Percentiles rank a stretch among this genome's conserved stretches.
phyloP scores from a whole-genome alignment of 179 eudicot genomes.

The Nepenthes alata region DNA sequence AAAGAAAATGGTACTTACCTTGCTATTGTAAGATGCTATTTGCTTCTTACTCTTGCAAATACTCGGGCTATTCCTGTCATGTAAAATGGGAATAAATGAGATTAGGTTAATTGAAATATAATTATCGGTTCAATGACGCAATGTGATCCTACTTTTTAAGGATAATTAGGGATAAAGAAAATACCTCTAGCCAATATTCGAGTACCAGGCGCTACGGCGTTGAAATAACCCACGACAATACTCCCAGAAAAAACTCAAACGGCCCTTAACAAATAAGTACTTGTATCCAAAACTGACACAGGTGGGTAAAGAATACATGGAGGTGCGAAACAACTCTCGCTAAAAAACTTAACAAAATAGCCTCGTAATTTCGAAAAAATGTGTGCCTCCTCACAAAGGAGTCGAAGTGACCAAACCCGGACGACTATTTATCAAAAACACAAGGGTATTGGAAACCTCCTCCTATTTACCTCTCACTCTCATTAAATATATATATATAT shows the following conservation, averaged over 20 bases:
- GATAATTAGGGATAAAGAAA: neutral
- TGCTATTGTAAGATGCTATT: too few relatives aligned
- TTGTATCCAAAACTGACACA: neutral
- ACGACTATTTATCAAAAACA: slow-evolving; percentile 5
- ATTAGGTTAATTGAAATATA: neutral
- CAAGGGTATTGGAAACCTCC: neutral
- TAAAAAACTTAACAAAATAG: slow-evolving; percentile 3
- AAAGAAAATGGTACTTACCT: too few relatives aligned
- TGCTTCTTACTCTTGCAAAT: too few relatives aligned
- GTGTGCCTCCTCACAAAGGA: slow-evolving; percentile 4
- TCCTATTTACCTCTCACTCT: too few relatives aligned
- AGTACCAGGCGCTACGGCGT: neutral
- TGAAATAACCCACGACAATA: neutral
- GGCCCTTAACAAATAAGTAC: neutral
- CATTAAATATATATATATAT: too few relatives aligned
- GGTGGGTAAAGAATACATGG: neutral
- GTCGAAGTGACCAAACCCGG: neutral
- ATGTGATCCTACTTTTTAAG: neutral
- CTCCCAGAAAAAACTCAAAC: neutral
- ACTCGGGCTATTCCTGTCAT: too few relatives aligned
- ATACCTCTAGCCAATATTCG: slow-evolving; percentile 2
- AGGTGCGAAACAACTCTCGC: slow-evolving; percentile 2
- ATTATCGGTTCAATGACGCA: slow-evolving; percentile 4
- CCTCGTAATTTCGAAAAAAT: neutral
- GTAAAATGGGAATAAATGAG: neutral